These are phyloP conservation scores for Cyclotella sp. DNA, from an alignment of 108 stramenopile genomes.

Conservation along the genomic window DNA sequence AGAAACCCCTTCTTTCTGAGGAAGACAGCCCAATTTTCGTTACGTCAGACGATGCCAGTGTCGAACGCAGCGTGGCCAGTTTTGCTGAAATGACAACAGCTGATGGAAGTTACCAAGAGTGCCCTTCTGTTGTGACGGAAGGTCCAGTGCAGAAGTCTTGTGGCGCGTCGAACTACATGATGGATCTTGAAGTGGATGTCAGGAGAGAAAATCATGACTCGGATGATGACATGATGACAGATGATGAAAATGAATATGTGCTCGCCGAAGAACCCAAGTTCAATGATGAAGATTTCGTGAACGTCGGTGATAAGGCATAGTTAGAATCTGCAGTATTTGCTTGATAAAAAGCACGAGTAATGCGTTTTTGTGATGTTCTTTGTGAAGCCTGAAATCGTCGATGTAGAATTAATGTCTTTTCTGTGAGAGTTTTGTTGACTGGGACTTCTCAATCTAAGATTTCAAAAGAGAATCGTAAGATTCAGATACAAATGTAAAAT, in stretches of 20 bases:
- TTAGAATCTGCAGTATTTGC: neutral
- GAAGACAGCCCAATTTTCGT: slow-evolving; percentile 7
- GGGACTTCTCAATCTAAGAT: neutral
- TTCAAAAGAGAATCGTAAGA: too few relatives aligned
- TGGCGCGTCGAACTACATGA: neutral
- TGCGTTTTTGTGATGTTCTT: neutral
- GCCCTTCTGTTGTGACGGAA: slow-evolving; percentile 8
- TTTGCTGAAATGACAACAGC: neutral
- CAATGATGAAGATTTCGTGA: slow-evolving; percentile 9
- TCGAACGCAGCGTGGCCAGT: slow-evolving; percentile 11
- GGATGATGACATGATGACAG: slow-evolving; percentile 5
- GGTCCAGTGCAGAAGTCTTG: neutral
- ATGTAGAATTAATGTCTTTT: slow-evolving; percentile 5
- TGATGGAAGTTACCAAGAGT: neutral
- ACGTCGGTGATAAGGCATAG: slow-evolving; percentile 8
- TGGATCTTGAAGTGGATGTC: neutral
- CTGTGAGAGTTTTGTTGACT: neutral
- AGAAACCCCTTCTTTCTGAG: neutral
- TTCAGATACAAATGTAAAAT: too few relatives aligned
- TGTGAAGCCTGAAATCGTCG: neutral
- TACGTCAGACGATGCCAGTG: slow-evolving; percentile 1
- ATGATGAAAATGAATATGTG: slow-evolving; percentile 14
- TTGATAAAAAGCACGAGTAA: neutral
- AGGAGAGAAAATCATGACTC: neutral
- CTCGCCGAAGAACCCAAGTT: neutral